phyloP scores from a whole-genome alignment of 73 alveolate genomes.

The Paramecium pentaurelia region DNA sequence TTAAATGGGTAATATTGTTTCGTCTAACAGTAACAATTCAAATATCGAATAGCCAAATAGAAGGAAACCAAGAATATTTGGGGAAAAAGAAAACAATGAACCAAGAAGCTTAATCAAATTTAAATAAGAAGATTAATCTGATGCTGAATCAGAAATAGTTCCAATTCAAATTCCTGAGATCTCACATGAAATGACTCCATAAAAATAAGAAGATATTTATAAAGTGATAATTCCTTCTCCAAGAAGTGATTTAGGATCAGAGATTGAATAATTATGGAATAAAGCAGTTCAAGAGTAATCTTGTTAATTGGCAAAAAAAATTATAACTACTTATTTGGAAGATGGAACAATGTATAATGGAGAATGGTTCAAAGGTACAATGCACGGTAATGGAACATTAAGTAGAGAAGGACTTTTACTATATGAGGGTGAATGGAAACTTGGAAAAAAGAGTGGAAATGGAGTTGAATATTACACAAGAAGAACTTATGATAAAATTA shows the following conservation, averaged over 20 bases:
- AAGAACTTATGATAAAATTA: constrained; percentile 2
- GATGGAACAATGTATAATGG: too few relatives aligned
- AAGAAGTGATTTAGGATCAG: constrained; percentile 32
- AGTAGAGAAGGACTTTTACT: neutral
- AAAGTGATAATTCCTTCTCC: neutral
- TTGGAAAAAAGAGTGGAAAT: neutral
- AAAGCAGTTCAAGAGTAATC: constrained; percentile 13
- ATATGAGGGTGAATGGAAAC: constrained; percentile 25
- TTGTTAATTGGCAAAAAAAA: neutral
- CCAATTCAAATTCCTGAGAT: neutral
- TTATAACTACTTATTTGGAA: neutral
- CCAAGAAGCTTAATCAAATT: neutral
- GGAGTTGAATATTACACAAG: neutral
- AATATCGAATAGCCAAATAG: neutral
- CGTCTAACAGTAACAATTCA: neutral
- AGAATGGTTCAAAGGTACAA: constrained; percentile 22
- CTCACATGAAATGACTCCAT: neutral
- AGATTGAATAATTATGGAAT: constrained; percentile 33
- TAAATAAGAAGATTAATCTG: neutral
- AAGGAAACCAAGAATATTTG: neutral
- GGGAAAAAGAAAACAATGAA: constrained; percentile 18
- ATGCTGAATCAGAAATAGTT: constrained; percentile 22
- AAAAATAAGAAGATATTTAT: neutral
- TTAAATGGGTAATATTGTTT: neutral
- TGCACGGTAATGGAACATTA: neutral